Conservation (phyloP, 2,329 filamentous ascomycete genomes). For the Cladosporium sp. region DNA sequence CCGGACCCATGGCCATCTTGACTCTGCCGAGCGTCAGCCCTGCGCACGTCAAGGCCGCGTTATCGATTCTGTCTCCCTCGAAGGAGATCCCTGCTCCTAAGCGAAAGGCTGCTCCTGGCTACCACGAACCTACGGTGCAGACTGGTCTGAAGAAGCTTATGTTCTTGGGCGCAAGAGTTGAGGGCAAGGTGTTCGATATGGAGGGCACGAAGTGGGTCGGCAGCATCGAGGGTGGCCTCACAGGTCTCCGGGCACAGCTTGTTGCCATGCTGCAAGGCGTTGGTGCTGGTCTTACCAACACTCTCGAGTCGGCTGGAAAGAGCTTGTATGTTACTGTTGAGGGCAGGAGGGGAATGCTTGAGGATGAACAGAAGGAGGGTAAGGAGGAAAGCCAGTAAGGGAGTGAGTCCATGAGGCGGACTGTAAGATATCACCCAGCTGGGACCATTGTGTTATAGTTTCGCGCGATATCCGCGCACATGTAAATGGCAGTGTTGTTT, state of each 20-base stretch:
- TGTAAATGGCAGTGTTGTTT: neutral
- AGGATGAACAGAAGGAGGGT: constrained; percentile 58
- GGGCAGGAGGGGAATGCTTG: constrained; percentile 72
- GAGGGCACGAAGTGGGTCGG: constrained; percentile 68
- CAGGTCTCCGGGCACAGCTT: constrained; percentile 75
- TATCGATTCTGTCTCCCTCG: constrained; percentile 72
- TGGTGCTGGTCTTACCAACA: constrained; percentile 69
- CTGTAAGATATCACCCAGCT: constrained; percentile 11
- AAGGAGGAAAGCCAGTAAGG: neutral
- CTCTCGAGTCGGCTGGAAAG: constrained; percentile 75
- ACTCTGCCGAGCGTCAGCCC: constrained; percentile 81
- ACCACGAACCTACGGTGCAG: constrained; percentile 76
- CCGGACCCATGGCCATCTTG: constrained; percentile 75
- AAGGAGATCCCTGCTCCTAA: constrained; percentile 73
- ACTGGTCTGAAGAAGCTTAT: constrained; percentile 80
- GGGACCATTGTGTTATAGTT: neutral
- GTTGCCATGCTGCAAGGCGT: constrained; percentile 75
- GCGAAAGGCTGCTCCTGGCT: constrained; percentile 70
- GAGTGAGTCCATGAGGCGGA: neutral
- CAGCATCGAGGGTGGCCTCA: constrained; percentile 74
- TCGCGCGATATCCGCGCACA: neutral
- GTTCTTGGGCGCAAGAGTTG: constrained; percentile 79
- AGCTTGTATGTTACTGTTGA: constrained; percentile 87
- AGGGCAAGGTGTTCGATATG: constrained; percentile 77
- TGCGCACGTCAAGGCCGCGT: constrained; percentile 72